These are phyloP conservation scores for Chlorophyllum brunneum DNA, from an alignment of 768 basidiomycete species.

Conservation along the genomic window DNA sequence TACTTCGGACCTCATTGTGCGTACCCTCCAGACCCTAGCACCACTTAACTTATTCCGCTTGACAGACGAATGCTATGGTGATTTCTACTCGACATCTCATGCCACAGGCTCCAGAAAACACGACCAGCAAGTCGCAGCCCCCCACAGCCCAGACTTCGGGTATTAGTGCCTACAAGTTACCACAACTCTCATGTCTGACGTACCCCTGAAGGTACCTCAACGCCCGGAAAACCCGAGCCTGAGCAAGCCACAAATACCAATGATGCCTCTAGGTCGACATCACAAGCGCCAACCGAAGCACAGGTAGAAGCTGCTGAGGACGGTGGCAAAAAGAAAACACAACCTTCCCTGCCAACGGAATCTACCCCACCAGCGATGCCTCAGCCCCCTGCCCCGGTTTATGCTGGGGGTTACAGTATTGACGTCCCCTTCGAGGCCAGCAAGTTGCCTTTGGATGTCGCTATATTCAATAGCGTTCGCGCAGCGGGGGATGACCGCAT, in stretches of 20 bases:
- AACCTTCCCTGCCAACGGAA: conserved; percentile 13
- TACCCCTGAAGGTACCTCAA: conserved; percentile 10
- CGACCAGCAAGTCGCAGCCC: conserved; percentile 20
- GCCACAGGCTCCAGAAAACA: conserved; percentile 30
- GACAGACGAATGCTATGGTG: conserved; percentile 85
- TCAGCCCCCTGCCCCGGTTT: conserved; percentile 23
- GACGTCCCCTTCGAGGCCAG: conserved; percentile 84
- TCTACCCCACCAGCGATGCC: conserved; percentile 18
- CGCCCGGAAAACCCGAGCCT: conserved; percentile 8
- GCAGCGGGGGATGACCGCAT: conserved; percentile 88
- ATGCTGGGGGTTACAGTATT: conserved; percentile 50
- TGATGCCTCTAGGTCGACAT: conserved; percentile 8
- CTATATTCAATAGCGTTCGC: conserved; percentile 89
- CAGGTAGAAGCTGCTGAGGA: conserved; percentile 6
- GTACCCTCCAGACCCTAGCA: conserved; percentile 15
- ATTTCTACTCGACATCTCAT: conserved; percentile 84
- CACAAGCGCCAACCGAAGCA: conserved; percentile 7
- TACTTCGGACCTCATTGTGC: conserved; percentile 49
- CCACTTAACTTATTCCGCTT: conserved; percentile 10
- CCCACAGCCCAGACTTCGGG: conserved; percentile 15
- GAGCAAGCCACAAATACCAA: conserved; percentile 2
- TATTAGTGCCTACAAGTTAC: neutral
- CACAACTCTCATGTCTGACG: neutral
- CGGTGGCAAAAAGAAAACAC: conserved; percentile 14
- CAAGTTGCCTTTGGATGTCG: conserved; percentile 89